Evolutionary conservation across 805 yeast species (phyloP), one percentile per base, ranked within the genome.

Genomic region (Candida coquimbonensis): DNA sequence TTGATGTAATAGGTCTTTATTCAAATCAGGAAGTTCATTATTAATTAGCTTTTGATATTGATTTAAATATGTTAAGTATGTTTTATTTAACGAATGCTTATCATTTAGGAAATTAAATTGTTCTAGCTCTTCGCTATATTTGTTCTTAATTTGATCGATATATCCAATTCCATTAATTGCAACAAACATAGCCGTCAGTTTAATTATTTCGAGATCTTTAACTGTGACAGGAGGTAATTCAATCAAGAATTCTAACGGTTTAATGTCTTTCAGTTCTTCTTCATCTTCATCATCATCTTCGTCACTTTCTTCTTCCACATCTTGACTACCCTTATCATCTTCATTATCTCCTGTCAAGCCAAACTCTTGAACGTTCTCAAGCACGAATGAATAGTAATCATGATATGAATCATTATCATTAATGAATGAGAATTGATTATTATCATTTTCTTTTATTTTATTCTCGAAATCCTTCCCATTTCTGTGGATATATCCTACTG

Each of bases 381-480:
- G 49, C 35, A 70, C 63, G 70, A 74, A 71, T 39, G 59, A 61
- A 60, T 85, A 89, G 60, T 77, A 87, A 2, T 62, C 66, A 55
- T 83, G 59, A 59, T 75, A 77, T 9, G 79, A 75, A 61, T 84
- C 77, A 3, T 64, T 67, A 1, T 69, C 70, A 17, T 69, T 60
- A 7, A 89, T 61, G 56, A 90, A 90, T n/a, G 74, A 66, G 61
- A 88, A 86, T 57, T 80, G 78, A 29, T 70, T 68, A 42, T 72
- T 72, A 7, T 80, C 80, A 34, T 65, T 67, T 34, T 63, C 64
- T 16, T 65, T 64, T 46, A 87, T 72, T 42, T 83, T 67, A 9
- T 67, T 66, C 54, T 82, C 93, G 63, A 87, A 86, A 2, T 74
- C 66, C 1, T 60, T 55, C 0, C 96, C 96, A 56, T 87, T 84